Evolutionary conservation across 1,139 yeast genomes (phyloP), one percentile per base, ranked within the genome.

Genomic region (Suhomyces panamericanus): DNA sequence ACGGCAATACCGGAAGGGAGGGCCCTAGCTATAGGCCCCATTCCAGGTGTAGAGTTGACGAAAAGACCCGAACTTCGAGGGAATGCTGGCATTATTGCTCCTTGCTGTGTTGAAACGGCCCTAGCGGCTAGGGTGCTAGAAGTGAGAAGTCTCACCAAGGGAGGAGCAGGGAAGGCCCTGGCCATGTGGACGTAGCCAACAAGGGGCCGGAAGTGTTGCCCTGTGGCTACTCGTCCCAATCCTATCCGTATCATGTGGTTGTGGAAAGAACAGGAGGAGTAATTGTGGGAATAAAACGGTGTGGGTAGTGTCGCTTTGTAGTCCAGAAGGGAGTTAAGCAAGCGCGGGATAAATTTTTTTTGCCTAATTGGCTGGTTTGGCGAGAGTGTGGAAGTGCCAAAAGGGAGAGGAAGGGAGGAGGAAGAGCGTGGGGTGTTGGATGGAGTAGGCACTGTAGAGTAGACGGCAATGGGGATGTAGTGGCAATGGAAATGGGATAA

Each of bases 301-400:
- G 32, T 31, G 17, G 38, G 16, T 26, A 6, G 15, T 26, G 24
- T 28, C 17, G 32, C 28, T 27, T 35, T 30, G 15, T 16, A 13
- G 13, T 34, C 26, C 29, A 12, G 6, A 29, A 29, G 39, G 35
- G 30, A 31, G 15, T 38, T 12, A 8, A 38, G 37, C 32, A 33
- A 28, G 37, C 29, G 37, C 37, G 32, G 32, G 28, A 13, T 28
- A 28, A 39, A 3, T 32, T 27, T 39, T 39, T 35, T 35, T 38
- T 33, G 27, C 28, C 37, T 37, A 20, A 39, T 39, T 39, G 42
- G 42, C 42, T 39, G 33, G 42, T 32, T 38, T 22, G 24, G 15
- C 5, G n/a, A 4, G 7, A 13, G 2, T 12, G 26, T 13, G 16
- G 20, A 12, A 13, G 29, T n/a, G n/a, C 12, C n/a, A 26, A 26